These are phyloP conservation scores for Puccinia polysora DNA, from an alignment of 1,284 basidiomycete species.

Conservation along the genomic window DNA sequence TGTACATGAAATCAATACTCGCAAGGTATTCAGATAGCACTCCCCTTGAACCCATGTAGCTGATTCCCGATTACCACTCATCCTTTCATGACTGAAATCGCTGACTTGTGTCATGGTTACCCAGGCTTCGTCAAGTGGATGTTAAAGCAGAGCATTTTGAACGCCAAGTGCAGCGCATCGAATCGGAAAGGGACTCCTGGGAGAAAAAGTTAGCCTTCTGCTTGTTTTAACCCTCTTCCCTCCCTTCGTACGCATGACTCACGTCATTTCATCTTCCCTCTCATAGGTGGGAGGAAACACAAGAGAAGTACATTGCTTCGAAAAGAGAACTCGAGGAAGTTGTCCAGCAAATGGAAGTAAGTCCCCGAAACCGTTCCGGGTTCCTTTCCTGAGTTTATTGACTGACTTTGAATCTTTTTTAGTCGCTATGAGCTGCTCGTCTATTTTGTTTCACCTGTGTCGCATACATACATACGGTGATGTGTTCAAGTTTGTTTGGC, in stretches of 20 bases:
- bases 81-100: not conserved
- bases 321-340: constrained; percentile 86
- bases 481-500: too few relatives aligned
- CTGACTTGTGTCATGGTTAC: not conserved
- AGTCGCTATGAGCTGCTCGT: too few relatives aligned
- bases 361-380: too few relatives aligned
- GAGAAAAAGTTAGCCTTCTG: constrained; percentile 81
- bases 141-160: constrained; percentile 99
- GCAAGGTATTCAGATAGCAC: not conserved
- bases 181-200: constrained; percentile 87
- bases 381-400: too few relatives aligned
- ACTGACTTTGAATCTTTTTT: too few relatives aligned
- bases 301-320: constrained; percentile 68
- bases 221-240: too few relatives aligned
- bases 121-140: constrained; percentile 88
- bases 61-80: too few relatives aligned
- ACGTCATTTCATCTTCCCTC: too few relatives aligned
- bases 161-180: constrained; percentile 76
- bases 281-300: constrained; percentile 61
- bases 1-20: not conserved
- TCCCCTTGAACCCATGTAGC: too few relatives aligned
- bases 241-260: too few relatives aligned
- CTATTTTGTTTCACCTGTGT: too few relatives aligned
- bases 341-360: constrained; percentile 66
- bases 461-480: too few relatives aligned